Base-by-base conservation (phyloP, 2,329 filamentous ascomycete genomes). In the Claviceps africana region DNA sequence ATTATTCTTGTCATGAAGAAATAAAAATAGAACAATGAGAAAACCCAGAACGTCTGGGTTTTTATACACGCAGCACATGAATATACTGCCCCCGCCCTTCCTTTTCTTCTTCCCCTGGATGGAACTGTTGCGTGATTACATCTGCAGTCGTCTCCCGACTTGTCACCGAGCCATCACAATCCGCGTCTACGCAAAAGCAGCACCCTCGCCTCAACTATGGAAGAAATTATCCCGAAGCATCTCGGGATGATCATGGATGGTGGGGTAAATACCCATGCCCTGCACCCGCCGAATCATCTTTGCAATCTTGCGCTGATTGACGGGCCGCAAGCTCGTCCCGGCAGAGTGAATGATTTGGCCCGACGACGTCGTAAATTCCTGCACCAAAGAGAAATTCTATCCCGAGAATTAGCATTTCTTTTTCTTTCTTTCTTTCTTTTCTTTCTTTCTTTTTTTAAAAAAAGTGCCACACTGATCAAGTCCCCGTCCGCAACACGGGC, bases 331-430 rank as follows among this genome's bases (percentile, higher is more conserved):
- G 15, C 88, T 88, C 0, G 90, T 97, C 25, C 83, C 73, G 6
- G 67, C 76, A n/a, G 79, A 75, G 65, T 85, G 82, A 70, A 81
- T 86, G 66, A 98, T 96, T 54, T 89, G 81, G 49, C 91, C 93
- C 71, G 88, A 86, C 11, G 83, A 70, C 0, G 86, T 88, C 62
- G 93, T 85, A 67, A 86, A 96, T 66, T 96, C 89, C 33, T 86
- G 86, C 69, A 97, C 85, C 55, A 98, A 80, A 39, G 86, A 81
- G 67, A 95, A 95, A 70, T 98, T 98, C 89, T 95, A 61, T 17
- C 25, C 8, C 33, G 31, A 10, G 6, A 35, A 35, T 35, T 11
- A 50, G 56, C 22, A 43, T 13, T 35, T 35, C 13, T 35, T n/a
- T n/a, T n/a, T n/a, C n/a, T n/a, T n/a, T n/a, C n/a, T n/a, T n/a